Evolutionary conservation across 2,329 filamentous ascomycete species (phyloP), one percentile per base, ranked within the genome.

Genomic region (Pseudodiploospora longispora): DNA sequence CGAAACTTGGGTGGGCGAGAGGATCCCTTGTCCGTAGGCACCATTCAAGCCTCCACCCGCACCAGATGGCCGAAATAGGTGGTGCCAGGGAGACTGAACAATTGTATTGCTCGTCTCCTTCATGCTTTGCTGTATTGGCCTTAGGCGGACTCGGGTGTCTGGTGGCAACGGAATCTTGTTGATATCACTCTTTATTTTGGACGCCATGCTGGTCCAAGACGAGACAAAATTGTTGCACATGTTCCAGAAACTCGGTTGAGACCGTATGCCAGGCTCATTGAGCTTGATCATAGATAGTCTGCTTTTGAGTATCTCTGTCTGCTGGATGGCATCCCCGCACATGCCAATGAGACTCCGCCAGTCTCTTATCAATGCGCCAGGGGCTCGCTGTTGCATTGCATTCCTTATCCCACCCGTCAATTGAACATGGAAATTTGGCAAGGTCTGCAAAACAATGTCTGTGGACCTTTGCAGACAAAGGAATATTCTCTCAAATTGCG

Each of bases 401-500:
- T 72, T 74, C 43, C 84, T 76, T 47, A 86, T 74, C 5, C 79
- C 79, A 7, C 71, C 69, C 30, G 72, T 65, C 48, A 93, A 81
- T 49, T 89, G 83, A 41, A 71, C 71, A 48, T 81, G 80, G 49
- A 87, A 81, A 44, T 70, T 70, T 1, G 88, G 88, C 28, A 95
- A 68, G 2, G 81, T 82, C 36, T 79, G 78, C 52, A 86, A 74
- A 29, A 88, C 82, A 40, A 87, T 71, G 40, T 89, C 85, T 19
- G 85, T 83, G 1, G 87, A 85, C 43, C 75, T 76, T 38, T 83
- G 81, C 27, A 95, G 70, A 38, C 85, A 84, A 31, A 88, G 59
- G 66, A 87, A 95, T 27, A 96, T 87, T 49, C 74, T 79, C 50
- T 95, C 90, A 52, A 95, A 95, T 29, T 82, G 76, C 10, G 78